Evolutionary conservation across 768 basidiomycete genomes (phyloP).

Genomic region (Tulasnella sp.): DNA sequence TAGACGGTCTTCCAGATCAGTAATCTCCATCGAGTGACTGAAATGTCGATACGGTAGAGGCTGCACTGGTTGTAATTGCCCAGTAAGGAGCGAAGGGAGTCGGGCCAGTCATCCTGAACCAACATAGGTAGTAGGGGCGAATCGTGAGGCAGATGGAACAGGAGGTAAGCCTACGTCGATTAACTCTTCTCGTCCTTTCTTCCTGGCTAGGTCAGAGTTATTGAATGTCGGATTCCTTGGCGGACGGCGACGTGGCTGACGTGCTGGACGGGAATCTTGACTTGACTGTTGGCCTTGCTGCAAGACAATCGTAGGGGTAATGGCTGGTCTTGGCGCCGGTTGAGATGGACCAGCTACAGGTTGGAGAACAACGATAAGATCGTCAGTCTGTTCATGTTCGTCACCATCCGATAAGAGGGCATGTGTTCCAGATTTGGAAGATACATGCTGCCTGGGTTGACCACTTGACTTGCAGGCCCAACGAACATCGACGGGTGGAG

Average conservation of each 20-base stretch:
- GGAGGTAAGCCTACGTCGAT: slow-evolving; percentile 42
- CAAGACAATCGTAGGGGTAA: not conserved
- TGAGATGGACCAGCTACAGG: not conserved
- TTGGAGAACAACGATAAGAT: slow-evolving; percentile 4
- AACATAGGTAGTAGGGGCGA: slow-evolving; percentile 41
- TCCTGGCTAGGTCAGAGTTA: slow-evolving; percentile 9
- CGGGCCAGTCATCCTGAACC: slow-evolving; percentile 49
- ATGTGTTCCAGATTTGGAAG: no score
- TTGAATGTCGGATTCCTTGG: not conserved
- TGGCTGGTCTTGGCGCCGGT: not conserved
- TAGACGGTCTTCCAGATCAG: slow-evolving; percentile 31
- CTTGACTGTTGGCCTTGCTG: not conserved
- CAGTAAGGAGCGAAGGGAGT: slow-evolving; percentile 34
- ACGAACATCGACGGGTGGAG: no score
- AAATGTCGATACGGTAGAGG: slow-evolving; percentile 25
- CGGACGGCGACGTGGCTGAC: slow-evolving; percentile 31
- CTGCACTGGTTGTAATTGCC: slow-evolving; percentile 22
- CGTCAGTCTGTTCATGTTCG: not conserved
- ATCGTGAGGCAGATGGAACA: slow-evolving; percentile 41
- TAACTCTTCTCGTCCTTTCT: slow-evolving; percentile 19
- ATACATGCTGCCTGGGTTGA: no score
- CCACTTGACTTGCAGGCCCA: no score
- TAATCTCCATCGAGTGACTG: slow-evolving; percentile 31
- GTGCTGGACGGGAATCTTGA: slow-evolving; percentile 15
- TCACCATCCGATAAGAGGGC: slow-evolving; percentile 8